Base-by-base conservation (phyloP, 2,329 filamentous ascomycete genomes). In the Rugonectria rugulosa region DNA sequence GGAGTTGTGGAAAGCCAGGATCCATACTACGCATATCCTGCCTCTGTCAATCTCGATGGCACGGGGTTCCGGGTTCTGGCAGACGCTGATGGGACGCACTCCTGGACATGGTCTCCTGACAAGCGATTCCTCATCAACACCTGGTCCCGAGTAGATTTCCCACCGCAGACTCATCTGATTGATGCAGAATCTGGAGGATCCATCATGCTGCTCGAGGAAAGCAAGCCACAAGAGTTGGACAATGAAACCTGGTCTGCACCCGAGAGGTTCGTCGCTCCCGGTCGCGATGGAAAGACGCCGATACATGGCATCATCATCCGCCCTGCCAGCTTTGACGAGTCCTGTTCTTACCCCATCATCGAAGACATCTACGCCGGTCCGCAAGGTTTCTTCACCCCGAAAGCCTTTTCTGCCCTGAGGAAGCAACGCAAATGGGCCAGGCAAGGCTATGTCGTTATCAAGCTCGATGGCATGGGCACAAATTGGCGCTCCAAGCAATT, bases 391-490 rank as follows among this genome's bases (percentile, higher is more conserved):
- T 63, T 61, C 34, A 66, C 62, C 0, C 61, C 65, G 2, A 72
- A 71, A 29, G 31, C 52, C 1, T 70, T 72, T 36, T 56, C 51
- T 6, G 14, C 53, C 11, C 48, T 66, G 6, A 23, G 27, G 4
- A 43, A 42, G 37, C 50, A 63, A 17, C 61, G 62, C 15, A 38
- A 61, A 24, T 62, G 63, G 59, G 69, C 70, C 7, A 58, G 70
- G n/a, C 53, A 66, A 14, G 69, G 70, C 17, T 72, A 69, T 40
- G 43, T 72, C 20, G 58, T 72, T 3, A 69, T 72, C 5, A 59
- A 63, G 6, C 26, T 68, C 7, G 70, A 72, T 36, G 70, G 69
- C 44, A 72, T 71, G 70, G 70, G 69, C 6, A 72, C 70, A 2
- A 68, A 67, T 44, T 70, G 64, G 63, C 67, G 70, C 15, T 53